Evolutionary conservation across 306 rosid genomes (phyloP), one percentile per base, ranked within the genome.

Genomic region (Prunus kanzakura): DNA sequence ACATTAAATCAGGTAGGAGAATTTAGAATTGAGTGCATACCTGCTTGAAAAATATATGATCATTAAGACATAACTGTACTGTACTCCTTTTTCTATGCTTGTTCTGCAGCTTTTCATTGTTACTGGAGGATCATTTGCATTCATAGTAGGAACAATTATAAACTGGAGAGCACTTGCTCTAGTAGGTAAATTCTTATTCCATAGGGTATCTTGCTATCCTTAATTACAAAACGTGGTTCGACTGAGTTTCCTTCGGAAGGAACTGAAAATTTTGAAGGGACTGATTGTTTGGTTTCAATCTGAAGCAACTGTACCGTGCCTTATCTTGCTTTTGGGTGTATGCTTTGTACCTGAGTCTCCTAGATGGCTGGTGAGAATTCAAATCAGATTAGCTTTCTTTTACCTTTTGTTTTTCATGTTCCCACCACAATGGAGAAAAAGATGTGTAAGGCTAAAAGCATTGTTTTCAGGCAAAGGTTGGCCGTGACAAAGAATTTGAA

Each of bases 291-390:
- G 25, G 22, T 23, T 72, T 69, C 74, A 27, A 73, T 85, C 76
- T 84, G 88, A 76, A 93, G 98, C 91, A 54, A 55, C 86, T 67
- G 72, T 85, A 47, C 98, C 98, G 23, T 91, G 90, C 85, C 65
- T 89, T 67, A 73, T 78, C 72, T 82, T 89, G 85, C 78, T 87
- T 4, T 50, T 80, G 12, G 87, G 87, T 71, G 69, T 86, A 30
- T 66, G 41, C 19, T 82, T 82, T 67, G 76, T 86, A 14, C 89
- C 89, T 0, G 89, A 86, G 74, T 86, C 87, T 14, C 89, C 89
- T 4, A 77, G 89, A 86, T 86, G 89, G 89, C 79, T 86, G 80
- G 89, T 86, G 67, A 69, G 84, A 19, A 72, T 61, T 78, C 12
- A 4, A 30, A 19, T 18, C 30, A 46, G 73, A 61, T 74, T 47